Base-by-base conservation (phyloP, 2,329 filamentous ascomycete genomes). In the Colletotrichum truncatum region DNA sequence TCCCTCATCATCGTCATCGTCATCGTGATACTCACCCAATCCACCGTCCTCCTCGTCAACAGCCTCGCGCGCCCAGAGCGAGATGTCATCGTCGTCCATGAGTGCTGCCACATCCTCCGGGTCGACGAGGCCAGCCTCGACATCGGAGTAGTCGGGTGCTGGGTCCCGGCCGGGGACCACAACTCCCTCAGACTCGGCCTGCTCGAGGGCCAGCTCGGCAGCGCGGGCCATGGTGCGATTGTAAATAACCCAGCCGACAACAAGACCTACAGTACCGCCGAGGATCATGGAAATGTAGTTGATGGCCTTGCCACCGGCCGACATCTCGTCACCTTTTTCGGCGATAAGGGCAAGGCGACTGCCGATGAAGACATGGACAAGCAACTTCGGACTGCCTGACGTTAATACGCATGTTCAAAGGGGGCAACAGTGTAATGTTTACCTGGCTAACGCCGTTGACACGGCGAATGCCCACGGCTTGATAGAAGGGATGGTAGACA, bases 301-400 rank as follows among this genome's bases (percentile, higher is more conserved):
- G 72, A 98, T 82, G 26, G 89, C 85, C 76, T 94, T 96, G 68
- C 93, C 92, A 68, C 85, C 85, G 3, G 86, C 79, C 66, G 92
- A 89, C 95, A 98, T 98, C 70, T 91, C 87, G 74, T 93, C 93
- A 68, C 91, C 92, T 61, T 88, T 87, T 72, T 97, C 92, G n/a
- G 92, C 93, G 32, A 99, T 88, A 55, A 90, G 84, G 45, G 93
- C 93, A 14, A 99, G 83, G 59, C 94, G 87, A 73, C 88, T 90
- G 67, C 96, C 96, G 72, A 99, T 93, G 80, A 98, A 99, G 71
- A 97, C 89, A 75, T 97, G 93, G 53, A 99, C 89, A 64, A 98
- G 84, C 16, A 99, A 84, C 74, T 98, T 99, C 6, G 96, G 96
- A 12, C 85, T 88, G 54, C 55, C 25, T 30, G 7, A 8, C 16